Conservation (phyloP, 2,329 filamentous ascomycete genomes). For the Cladosporium sp. region DNA sequence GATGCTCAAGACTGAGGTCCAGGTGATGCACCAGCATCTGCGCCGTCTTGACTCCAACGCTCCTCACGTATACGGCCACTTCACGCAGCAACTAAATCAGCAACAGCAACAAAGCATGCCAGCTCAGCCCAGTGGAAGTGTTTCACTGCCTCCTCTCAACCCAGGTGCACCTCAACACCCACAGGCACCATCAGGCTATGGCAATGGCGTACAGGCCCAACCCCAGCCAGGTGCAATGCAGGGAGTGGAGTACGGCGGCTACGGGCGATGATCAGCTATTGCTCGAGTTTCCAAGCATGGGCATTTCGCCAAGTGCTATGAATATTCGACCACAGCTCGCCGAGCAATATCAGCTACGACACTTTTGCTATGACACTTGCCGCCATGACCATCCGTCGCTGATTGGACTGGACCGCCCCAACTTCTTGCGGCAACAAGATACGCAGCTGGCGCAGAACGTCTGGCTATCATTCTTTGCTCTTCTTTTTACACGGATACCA, state of each 20-base stretch:
- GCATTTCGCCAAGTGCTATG: neutral
- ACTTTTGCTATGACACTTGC: too few relatives aligned
- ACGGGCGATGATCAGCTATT: slow-evolving; percentile 16
- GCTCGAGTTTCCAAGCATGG: neutral
- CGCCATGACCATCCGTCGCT: too few relatives aligned
- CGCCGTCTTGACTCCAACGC: slow-evolving; percentile 43
- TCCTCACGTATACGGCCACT: slow-evolving; percentile 45
- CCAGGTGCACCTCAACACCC: slow-evolving; percentile 14
- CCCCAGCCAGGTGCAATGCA: slow-evolving; percentile 42
- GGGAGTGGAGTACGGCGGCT: slow-evolving; percentile 43
- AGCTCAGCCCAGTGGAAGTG: slow-evolving; percentile 28
- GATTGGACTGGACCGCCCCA: too few relatives aligned
- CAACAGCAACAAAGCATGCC: slow-evolving; percentile 27
- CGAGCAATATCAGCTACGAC: too few relatives aligned
- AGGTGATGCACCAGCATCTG: slow-evolving; percentile 43
- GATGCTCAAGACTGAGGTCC: slow-evolving; percentile 43
- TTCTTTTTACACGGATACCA: too few relatives aligned
- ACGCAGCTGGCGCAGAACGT: too few relatives aligned
- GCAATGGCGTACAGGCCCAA: slow-evolving; percentile 27
- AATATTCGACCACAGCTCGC: neutral
- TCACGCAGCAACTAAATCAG: slow-evolving; percentile 42
- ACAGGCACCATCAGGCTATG: slow-evolving; percentile 26
- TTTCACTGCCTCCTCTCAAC: slow-evolving; percentile 36
- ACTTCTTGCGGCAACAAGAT: neutral
- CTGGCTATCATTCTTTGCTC: too few relatives aligned